Percentiles rank a stretch among this genome's conserved stretches.
Evolutionary conservation across 495 filamentous ascomycete genomes (phyloP).

Genomic region (Annulohypoxylon bovei): DNA sequence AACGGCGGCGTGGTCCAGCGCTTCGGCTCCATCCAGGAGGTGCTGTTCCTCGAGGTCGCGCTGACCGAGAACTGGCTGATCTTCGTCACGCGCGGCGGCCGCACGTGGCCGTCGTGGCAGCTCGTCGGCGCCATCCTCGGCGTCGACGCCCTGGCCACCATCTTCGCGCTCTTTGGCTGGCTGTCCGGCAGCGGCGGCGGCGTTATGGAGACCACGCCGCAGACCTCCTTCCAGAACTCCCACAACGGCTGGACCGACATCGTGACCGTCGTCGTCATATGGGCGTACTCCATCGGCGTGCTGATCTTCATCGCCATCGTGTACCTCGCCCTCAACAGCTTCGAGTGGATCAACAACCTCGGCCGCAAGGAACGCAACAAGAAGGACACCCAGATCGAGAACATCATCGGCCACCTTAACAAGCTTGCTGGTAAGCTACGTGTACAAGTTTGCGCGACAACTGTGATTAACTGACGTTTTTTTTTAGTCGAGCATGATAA

Average conservation of each 20-base stretch:
- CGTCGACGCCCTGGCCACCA: constrained; percentile 83
- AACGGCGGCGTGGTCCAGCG: constrained; percentile 85
- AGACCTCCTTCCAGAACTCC: constrained; percentile 48
- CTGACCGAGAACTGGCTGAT: constrained; percentile 96
- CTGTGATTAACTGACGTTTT: constrained; percentile 36
- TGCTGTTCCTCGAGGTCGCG: constrained; percentile 90
- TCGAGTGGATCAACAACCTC: constrained; percentile 76
- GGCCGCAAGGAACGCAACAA: constrained; percentile 78
- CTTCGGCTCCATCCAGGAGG: constrained; percentile 79
- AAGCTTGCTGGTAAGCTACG: constrained; percentile 61
- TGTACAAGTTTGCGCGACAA: neutral
- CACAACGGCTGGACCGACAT: constrained; percentile 72
- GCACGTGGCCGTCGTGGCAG: constrained; percentile 85
- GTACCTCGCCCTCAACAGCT: constrained; percentile 76
- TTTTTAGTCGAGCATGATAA: constrained; percentile 69
- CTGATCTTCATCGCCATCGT: constrained; percentile 81
- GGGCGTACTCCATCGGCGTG: constrained; percentile 81
- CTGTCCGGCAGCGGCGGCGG: constrained; percentile 63
- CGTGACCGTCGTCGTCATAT: constrained; percentile 81
- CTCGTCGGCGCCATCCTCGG: constrained; percentile 76
- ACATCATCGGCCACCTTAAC: constrained; percentile 77
- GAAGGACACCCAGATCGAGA: constrained; percentile 81
- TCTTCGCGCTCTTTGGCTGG: constrained; percentile 84
- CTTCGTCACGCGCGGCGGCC: constrained; percentile 89
- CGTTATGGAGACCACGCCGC: constrained; percentile 36